These are phyloP conservation scores for Gnetum montanum DNA, from an alignment of 75 land plant species.

Conservation along the genomic window DNA sequence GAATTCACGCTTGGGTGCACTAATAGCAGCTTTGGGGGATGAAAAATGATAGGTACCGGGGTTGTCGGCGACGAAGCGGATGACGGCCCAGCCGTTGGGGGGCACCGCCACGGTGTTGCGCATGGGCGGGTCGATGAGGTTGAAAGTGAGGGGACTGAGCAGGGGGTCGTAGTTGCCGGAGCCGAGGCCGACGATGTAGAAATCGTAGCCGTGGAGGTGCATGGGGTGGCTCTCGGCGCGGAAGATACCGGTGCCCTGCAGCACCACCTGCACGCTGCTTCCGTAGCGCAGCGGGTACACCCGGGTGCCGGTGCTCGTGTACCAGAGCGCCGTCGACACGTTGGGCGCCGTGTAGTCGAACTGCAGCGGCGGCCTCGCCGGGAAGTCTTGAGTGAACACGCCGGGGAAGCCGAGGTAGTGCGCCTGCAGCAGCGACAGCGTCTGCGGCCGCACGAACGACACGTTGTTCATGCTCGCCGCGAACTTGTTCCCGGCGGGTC, in stretches of 20 bases:
- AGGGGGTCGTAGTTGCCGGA: slow-evolving; percentile 65
- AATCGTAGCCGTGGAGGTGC: slow-evolving; percentile 79
- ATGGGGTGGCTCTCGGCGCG: slow-evolving; percentile 65
- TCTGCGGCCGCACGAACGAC: slow-evolving; percentile 47
- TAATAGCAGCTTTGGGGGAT: too few species aligned
- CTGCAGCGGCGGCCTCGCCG: slow-evolving; percentile 28
- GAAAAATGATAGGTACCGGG: too few species aligned
- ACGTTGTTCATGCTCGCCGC: slow-evolving; percentile 73
- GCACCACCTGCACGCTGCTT: slow-evolving; percentile 46
- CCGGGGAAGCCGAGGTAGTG: slow-evolving; percentile 21
- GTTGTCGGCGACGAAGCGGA: slow-evolving; percentile 56
- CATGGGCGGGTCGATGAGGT: slow-evolving; percentile 55
- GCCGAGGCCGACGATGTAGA: slow-evolving; percentile 64
- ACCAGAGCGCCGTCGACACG: slow-evolving; percentile 27
- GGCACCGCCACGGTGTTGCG: slow-evolving; percentile 52
- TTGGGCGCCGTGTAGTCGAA: slow-evolving; percentile 65
- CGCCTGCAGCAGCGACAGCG: slow-evolving; percentile 44
- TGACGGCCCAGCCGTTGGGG: slow-evolving; percentile 46
- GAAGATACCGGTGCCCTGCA: slow-evolving; percentile 58
- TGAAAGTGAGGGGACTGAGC: slow-evolving; percentile 37
- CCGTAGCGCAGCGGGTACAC: slow-evolving; percentile 41
- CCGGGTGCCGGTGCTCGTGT: slow-evolving; percentile 36
- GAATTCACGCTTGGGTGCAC: too few species aligned
- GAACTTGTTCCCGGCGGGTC: slow-evolving; percentile 43
- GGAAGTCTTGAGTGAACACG: slow-evolving; percentile 52